Evolutionary conservation across 371 early-diverging fungal species (phyloP).

Genomic region (Dinochytrium kinnereticum): DNA sequence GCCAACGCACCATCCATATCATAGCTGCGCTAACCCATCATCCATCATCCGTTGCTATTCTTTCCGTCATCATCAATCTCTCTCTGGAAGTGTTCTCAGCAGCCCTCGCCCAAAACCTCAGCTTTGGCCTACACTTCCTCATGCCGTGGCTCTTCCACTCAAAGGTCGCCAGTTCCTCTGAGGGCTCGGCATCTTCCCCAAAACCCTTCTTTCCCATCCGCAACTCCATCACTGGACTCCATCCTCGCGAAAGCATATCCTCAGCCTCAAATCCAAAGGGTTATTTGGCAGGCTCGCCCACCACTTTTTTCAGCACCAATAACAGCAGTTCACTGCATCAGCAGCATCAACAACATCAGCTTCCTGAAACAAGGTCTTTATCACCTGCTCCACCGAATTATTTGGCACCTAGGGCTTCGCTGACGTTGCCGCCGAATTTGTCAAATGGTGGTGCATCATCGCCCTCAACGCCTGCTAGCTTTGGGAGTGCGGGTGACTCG

Average conservation of each 20-base stretch:
- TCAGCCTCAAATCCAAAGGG: neutral
- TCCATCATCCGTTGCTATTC: too few species aligned
- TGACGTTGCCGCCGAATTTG: neutral
- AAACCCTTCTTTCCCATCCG: conserved; percentile 16
- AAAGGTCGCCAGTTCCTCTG: neutral
- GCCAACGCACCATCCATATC: too few species aligned
- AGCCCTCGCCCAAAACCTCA: neutral
- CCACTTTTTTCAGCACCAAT: neutral
- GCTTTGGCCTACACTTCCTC: neutral
- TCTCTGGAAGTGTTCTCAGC: too few species aligned
- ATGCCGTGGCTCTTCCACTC: conserved; percentile 21
- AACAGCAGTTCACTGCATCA: neutral
- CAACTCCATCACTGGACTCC: conserved; percentile 5
- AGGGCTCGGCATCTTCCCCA: neutral
- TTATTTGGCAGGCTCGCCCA: neutral
- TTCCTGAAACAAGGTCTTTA: neutral
- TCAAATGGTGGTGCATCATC: neutral
- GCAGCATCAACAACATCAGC: neutral
- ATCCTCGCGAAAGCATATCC: neutral
- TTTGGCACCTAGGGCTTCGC: neutral
- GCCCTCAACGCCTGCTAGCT: neutral
- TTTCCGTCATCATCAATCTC: neutral
- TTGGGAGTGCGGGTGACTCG: neutral
- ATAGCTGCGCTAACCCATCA: too few species aligned
- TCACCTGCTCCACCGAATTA: conserved; percentile 7